Conservation (phyloP, 1,284 basidiomycete genomes). For the Phellinidium pouzarii region DNA sequence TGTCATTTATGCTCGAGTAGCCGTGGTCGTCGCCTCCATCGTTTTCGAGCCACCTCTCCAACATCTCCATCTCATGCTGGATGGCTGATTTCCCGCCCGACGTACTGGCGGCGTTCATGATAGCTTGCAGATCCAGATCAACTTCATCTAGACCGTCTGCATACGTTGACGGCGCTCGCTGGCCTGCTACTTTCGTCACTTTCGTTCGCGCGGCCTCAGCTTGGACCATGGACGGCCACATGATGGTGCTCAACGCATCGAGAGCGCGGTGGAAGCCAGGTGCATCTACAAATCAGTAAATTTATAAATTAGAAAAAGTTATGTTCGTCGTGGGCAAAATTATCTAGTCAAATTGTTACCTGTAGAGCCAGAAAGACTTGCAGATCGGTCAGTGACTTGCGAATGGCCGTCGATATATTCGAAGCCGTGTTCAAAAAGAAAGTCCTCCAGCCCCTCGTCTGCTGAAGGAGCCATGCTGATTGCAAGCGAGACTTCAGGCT, state of each 20-base stretch:
- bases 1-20: neutral
- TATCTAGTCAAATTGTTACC: slow-evolving; percentile 6
- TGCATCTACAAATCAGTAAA: slow-evolving; percentile 29
- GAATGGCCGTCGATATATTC: slow-evolving; percentile 54
- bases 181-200: slow-evolving; percentile 6
- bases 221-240: slow-evolving; percentile 73
- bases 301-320: slow-evolving; percentile 4
- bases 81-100: slow-evolving; percentile 4
- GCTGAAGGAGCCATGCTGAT: slow-evolving; percentile 31
- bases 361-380: slow-evolving; percentile 1
- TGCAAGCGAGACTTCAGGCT: slow-evolving; percentile 66
- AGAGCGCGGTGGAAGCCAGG: slow-evolving; percentile 60
- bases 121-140: slow-evolving; percentile 14
- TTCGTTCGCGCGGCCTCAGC: slow-evolving; percentile 21
- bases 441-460: slow-evolving; percentile 53
- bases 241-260: slow-evolving; percentile 74
- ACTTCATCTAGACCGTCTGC: neutral
- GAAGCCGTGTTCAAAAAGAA: slow-evolving; percentile 60
- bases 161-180: neutral
- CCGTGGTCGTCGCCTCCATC: neutral
- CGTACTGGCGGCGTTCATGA: slow-evolving; percentile 21
- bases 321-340: no score
- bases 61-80: slow-evolving; percentile 43
- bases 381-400: neutral
- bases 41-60: slow-evolving; percentile 55